Evolutionary conservation across 2,329 filamentous ascomycete species (phyloP), one percentile per base, ranked within the genome.

Genomic region (Neurospora sp.): DNA sequence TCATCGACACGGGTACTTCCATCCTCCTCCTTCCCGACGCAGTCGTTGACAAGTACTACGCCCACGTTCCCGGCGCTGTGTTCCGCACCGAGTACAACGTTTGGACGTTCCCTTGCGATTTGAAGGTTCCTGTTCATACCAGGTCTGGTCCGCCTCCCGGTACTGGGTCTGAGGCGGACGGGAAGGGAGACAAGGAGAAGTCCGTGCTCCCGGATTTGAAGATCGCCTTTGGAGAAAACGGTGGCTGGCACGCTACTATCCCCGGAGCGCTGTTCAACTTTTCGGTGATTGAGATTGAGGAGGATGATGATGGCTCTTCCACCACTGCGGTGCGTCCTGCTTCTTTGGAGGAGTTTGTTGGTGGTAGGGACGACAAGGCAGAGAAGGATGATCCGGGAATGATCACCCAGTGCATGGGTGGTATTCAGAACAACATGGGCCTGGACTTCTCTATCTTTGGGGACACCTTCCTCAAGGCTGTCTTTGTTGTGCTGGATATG

Each of bases 391-490:
- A 62, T 4, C 23, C 28, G 12, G 28, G 1, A 62, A 36, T 17
- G 15, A 33, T 62, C 23, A 62, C 83, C 37, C 83, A 78, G 69
- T 96, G 92, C 83, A 94, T 87, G 78, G 92, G 92, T 69, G 92
- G 92, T 67, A 86, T 96, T 72, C 92, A 96, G 83, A 83, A 81
- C 40, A 79, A 82, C 62, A 80, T 79, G 17, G 76, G 76, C 33
- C 74, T 82, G 67, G 76, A 77, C 1, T 84, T 89, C 72, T 87
- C 85, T 69, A 92, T 96, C 76, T 86, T 94, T 69, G 92, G 92
- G 10, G 91, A 94, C 71, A 84, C 91, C 69, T 92, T 93, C 82
- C 84, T 96, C 74, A 96, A 96, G 86, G 87, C 87, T 69, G 83
- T 91, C 72, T 93, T 91, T 77, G 88, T 90, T 38, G 87, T 92